Evolutionary conservation across 129 eudicot genomes (phyloP), one percentile per base, ranked within the genome.

Genomic region (Escallonia rubra): DNA sequence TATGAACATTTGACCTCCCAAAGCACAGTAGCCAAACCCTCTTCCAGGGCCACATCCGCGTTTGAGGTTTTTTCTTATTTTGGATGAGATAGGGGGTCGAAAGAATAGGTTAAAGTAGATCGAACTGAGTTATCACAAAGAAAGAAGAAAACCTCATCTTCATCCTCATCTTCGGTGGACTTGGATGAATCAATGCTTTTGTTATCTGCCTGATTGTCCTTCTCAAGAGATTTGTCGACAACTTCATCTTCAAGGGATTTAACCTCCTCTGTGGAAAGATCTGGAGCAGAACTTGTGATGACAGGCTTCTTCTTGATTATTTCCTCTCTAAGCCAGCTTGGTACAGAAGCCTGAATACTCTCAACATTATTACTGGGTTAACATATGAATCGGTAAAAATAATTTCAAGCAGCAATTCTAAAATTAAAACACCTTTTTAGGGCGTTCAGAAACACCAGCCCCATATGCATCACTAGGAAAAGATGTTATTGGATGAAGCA

Each of bases 281-380:
- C 92, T 10, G 77, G 66, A 45, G 66, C 81, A 67, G 92, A 80
- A 85, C 78, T 87, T 16, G 85, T 72, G 45, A 89, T 89, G 49
- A 78, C 77, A 70, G 93, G 67, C 72, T 86, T 87, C 57, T 84
- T 89, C 84, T 94, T 94, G 15, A 89, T 89, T 66, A 94, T 87
- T 79, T 94, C 97, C 74, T 94, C 99, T 82, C 93, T 87, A 57
- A 94, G 96, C 99, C 97, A 94, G 72, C 85, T 89, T 44, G 99
- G 99, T 38, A 94, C 85, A 15, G 95, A 80, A 66, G 93, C 88
- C 99, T 94, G 77, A 71, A 74, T 71, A 53, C 34, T 63, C 46
- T 54, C 59, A 15, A 49, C 23, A 69, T 49, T 55, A 15, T 41
- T 57, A 50, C 39, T 72, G 8, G 59, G 34, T 23, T 23, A 23